Base-by-base conservation (phyloP, 257 asterid genomes). In the Coffea canephora region DNA sequence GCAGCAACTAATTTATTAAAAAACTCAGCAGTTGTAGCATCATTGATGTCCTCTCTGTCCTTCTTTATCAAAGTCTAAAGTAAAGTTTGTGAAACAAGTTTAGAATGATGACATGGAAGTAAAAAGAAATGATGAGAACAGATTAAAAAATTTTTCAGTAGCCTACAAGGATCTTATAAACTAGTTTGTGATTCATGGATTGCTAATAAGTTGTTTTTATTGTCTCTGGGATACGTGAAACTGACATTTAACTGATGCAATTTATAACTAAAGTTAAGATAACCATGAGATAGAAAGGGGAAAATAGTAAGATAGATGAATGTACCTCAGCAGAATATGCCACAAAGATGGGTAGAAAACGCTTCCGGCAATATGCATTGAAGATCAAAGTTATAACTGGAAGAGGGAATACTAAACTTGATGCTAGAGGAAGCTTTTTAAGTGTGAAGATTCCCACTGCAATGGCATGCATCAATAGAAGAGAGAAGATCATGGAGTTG, bases 51-150 rank as follows among this genome's bases (percentile, higher is more conserved):
- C 18, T 82, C 74, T 41, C 93, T 84, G 69, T 94, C 97, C 84
- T 92, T 94, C 71, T 84, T 91, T 83, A 92, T 88, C 90, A 91
- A 85, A 79, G 96, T 88, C 98, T 94, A 91, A 6, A 54, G 6
- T 48, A 41, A 76, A 6, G 11, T 19, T 6, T 12, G 18, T 36
- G 5, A 34, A 69, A 27, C 41, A 34, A 52, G 36, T 52, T 68
- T 21, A 77, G 69, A 36, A 8, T 70, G 50, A 21, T 45, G 74
- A 45, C 25, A 45, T 43, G 74, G 11, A 57, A 23, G 52, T 41
- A 10, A 25, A 52, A 54, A 41, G 54, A 73, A 27, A 4, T 77
- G 66, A 66, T 27, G 13, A 18, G 21, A n/a, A 77, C 45, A n/a
- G 55, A 69, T 19, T 6, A 23, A 68, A 39, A 68, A 25, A 68